A percentile compares a stretch with the other conserved stretches of the same genome.
phyloP scores from a whole-genome alignment of 768 basidiomycete species.

The Termitomyces sp. region DNA sequence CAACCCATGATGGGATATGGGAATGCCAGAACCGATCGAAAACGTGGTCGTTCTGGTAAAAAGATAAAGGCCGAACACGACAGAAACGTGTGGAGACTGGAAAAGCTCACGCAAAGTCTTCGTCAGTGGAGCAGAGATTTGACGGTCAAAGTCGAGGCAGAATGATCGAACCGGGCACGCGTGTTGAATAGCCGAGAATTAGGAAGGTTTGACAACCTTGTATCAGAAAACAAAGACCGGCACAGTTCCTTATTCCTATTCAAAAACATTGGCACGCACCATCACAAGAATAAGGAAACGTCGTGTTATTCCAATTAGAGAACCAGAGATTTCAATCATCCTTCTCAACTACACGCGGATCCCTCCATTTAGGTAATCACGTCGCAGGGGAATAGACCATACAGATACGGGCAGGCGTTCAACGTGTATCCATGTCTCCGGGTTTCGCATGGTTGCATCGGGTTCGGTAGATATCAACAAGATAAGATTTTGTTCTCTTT shows the following conservation, averaged over 20 bases:
- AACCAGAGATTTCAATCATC: slow-evolving; percentile 21
- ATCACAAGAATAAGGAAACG: slow-evolving; percentile 7
- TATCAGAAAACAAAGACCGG: slow-evolving; percentile 19
- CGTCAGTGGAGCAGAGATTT: slow-evolving; percentile 71
- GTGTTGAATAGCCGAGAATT: slow-evolving; percentile 41
- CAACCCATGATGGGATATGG: slow-evolving; percentile 25
- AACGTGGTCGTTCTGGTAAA: slow-evolving; percentile 69
- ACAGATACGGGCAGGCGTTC: slow-evolving; percentile 35
- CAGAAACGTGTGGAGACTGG: slow-evolving; percentile 73
- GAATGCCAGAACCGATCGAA: slow-evolving; percentile 60
- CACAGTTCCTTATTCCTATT: slow-evolving; percentile 14
- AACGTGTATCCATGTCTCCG: slow-evolving; percentile 64
- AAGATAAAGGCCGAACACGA: slow-evolving; percentile 65
- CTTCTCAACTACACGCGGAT: slow-evolving; percentile 16
- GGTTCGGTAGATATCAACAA: slow-evolving; percentile 48
- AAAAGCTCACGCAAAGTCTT: slow-evolving; percentile 54
- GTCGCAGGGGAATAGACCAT: slow-evolving; percentile 46
- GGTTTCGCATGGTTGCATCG: slow-evolving; percentile 62
- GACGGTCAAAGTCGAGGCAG: slow-evolving; percentile 48
- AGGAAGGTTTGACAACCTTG: slow-evolving; percentile 34
- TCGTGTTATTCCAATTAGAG: slow-evolving; percentile 18
- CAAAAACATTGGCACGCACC: slow-evolving; percentile 9
- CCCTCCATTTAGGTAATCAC: slow-evolving; percentile 44
- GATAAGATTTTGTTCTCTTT: slow-evolving; percentile 40
- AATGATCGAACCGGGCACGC: slow-evolving; percentile 69